phyloP scores from a whole-genome alignment of 345 rosid species.

The Citrus cavaleriei region DNA sequence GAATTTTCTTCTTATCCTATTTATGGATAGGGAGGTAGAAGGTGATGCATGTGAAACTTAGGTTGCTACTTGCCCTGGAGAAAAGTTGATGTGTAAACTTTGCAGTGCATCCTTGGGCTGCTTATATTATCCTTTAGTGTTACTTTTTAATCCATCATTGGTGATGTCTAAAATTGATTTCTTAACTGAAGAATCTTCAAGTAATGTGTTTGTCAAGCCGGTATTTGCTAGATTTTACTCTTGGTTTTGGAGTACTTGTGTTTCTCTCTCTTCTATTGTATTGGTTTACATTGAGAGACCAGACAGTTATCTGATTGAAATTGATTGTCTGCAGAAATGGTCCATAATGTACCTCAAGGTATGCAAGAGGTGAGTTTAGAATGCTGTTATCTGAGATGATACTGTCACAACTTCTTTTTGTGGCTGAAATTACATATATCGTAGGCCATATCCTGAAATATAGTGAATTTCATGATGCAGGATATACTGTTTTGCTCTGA shows the following conservation, averaged over 20 bases:
- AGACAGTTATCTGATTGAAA: conserved; percentile 7
- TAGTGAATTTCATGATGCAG: conserved; percentile 38
- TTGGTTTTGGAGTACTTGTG: not conserved
- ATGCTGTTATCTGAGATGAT: conserved; percentile 3
- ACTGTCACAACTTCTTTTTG: not conserved
- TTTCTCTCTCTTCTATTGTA: not conserved
- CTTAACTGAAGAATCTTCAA: not conserved
- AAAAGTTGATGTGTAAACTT: conserved; percentile 1
- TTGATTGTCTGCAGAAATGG: conserved; percentile 47
- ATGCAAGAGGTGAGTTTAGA: conserved; percentile 53
- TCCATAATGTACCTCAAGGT: conserved; percentile 52
- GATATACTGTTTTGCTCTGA: conserved; percentile 65
- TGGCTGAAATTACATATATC: not conserved
- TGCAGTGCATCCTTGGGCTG: not conserved
- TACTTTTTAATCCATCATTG: not conserved
- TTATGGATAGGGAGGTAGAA: not conserved
- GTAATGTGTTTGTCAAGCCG: not conserved
- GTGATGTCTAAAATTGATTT: not conserved
- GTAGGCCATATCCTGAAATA: conserved; percentile 4
- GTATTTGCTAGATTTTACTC: not conserved
- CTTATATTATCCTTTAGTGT: not conserved
- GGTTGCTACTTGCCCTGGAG: not conserved
- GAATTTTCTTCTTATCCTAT: not conserved
- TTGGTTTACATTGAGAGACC: not conserved
- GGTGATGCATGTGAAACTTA: not conserved